Base-by-base conservation (phyloP, 768 basidiomycete species). In the Termitomyces sp. region DNA sequence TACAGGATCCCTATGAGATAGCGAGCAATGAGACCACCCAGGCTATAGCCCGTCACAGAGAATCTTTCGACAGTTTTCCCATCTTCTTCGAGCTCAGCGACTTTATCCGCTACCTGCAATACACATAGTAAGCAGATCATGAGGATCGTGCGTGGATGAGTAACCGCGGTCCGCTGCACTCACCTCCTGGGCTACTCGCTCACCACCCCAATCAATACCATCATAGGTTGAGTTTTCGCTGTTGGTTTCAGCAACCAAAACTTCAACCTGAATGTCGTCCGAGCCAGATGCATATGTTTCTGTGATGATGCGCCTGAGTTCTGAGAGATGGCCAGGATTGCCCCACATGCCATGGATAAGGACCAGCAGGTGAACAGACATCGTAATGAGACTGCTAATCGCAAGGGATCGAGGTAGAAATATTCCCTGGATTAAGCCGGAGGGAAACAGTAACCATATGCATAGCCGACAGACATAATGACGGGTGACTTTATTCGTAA, bases 311-410 rank as follows among this genome's bases (percentile, higher is more conserved):
- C 84, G 76, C 20, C 74, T 71, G 63, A 86, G 74, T 61, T 86
- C 82, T 0, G 77, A 73, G 9, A 94, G 75, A 68, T 94, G 85
- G 36, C 58, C 59, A 0, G 89, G 84, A 63, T 84, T 79, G 0
- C 92, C 92, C 92, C 91, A 94, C 85, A 94, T 91, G 39, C 92
- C 82, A 64, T 81, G 80, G 20, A 81, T 74, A 22, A 84, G 72
- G 24, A 80, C 77, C 6, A 81, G 70, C n/a, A 81, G 73, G 57
- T 81, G 80, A 12, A 76, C 62, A 18, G 68, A 55, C 73, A 74
- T 74, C 4, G 1, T 26, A 14, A 7, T n/a, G 39, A 9, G 6
- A 37, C 9, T 18, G 22, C 5, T 37, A 6, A 5, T 26, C 9
- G 2, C 34, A 50, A 26, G 1, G 22, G 16, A 16, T 12, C 9